These are phyloP conservation scores for Suillus placidus DNA, from an alignment of 768 basidiomycete genomes.

Conservation along the genomic window DNA sequence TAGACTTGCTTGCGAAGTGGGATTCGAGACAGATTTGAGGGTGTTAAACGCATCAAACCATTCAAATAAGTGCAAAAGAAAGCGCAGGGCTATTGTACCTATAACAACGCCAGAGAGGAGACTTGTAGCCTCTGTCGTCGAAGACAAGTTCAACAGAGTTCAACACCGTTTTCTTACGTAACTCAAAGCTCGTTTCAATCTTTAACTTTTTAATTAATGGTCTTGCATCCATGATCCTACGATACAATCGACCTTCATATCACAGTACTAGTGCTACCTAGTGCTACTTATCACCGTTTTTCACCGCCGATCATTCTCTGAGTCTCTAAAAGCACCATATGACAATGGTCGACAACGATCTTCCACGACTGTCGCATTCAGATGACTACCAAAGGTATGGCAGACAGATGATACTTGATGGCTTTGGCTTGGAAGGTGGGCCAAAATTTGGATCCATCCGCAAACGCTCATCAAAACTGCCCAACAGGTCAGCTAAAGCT, in stretches of 20 bases:
- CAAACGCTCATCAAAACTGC: constrained; percentile 4
- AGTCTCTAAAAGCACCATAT: not conserved
- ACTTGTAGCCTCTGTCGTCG: too few relatives aligned
- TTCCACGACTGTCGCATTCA: constrained; percentile 40
- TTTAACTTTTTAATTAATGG: not conserved
- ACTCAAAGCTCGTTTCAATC: not conserved
- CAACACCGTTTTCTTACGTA: not conserved
- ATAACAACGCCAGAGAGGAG: too few relatives aligned
- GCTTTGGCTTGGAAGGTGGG: constrained; percentile 82
- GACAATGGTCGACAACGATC: not conserved
- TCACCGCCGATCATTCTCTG: not conserved
- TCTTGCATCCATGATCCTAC: not conserved
- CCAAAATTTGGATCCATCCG: not conserved
- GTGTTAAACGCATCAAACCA: too few relatives aligned
- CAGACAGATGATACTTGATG: constrained; percentile 93
- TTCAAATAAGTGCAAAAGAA: too few relatives aligned
- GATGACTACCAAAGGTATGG: constrained; percentile 91
- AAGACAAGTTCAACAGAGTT: not conserved
- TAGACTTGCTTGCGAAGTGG: not conserved
- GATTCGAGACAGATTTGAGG: not conserved
- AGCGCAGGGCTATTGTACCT: too few relatives aligned
- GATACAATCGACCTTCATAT: not conserved
- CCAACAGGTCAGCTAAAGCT: constrained; percentile 81
- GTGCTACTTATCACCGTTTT: not conserved
- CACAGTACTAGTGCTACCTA: not conserved